A percentile compares a stretch with the other conserved stretches of the same genome.
Evolutionary conservation across 2,329 filamentous ascomycete species (phyloP).

Genomic region (Paraphoma sp.): DNA sequence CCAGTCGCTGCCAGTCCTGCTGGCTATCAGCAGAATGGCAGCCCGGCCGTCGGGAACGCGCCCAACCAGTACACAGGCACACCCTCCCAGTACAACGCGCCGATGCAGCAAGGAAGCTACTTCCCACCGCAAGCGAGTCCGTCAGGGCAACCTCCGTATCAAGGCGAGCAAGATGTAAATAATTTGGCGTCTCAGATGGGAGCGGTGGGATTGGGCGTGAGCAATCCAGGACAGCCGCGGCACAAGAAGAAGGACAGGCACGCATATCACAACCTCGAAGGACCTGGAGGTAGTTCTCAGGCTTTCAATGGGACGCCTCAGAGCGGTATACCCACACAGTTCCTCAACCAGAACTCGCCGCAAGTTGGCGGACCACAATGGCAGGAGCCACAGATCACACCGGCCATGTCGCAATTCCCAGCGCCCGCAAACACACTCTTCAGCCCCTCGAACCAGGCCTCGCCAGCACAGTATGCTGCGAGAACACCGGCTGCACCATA

Average conservation of each 20-base stretch:
- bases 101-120: slow-evolving; percentile 48
- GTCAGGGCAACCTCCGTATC: slow-evolving; percentile 24
- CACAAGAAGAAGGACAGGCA: slow-evolving; percentile 93
- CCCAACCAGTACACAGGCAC: slow-evolving; percentile 41
- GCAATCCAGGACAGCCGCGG: slow-evolving; percentile 56
- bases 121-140: slow-evolving; percentile 48
- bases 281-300: slow-evolving; percentile 69
- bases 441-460: slow-evolving; percentile 46
- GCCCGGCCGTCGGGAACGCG: slow-evolving; percentile 32
- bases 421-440: slow-evolving; percentile 62
- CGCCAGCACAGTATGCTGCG: slow-evolving; percentile 47
- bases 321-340: slow-evolving; percentile 63
- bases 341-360: slow-evolving; percentile 58
- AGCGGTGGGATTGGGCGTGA: slow-evolving; percentile 31
- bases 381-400: slow-evolving; percentile 51
- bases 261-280: slow-evolving; percentile 86
- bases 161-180: slow-evolving; percentile 43
- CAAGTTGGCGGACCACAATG: slow-evolving; percentile 47
- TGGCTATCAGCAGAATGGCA: slow-evolving; percentile 53
- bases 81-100: slow-evolving; percentile 33
- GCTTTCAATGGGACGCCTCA: slow-evolving; percentile 73
- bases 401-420: slow-evolving; percentile 67
- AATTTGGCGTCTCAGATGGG: slow-evolving; percentile 37
- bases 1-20: slow-evolving; percentile 53
- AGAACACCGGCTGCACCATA: slow-evolving; percentile 32